Evolutionary conservation across 2,329 filamentous ascomycete species (phyloP), one percentile per base, ranked within the genome.

Genomic region (Xylaria sp.): DNA sequence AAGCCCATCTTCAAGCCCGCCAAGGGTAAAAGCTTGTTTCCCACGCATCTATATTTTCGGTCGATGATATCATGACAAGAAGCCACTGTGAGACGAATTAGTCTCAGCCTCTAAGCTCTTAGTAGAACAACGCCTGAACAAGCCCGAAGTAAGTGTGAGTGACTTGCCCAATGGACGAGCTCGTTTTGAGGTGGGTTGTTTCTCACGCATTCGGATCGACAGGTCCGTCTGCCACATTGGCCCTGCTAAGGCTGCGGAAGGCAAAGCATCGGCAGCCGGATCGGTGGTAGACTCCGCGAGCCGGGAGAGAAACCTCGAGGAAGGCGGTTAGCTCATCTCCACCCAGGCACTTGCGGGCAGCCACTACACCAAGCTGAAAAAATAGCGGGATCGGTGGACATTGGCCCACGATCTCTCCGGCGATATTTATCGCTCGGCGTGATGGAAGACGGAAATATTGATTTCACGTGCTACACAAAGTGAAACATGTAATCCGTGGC

Each of bases 31-130:
- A 42, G 44, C 21, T 43, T 44, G n/a, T 13, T 42, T 53, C 43
- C 39, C 20, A 41, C 29, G 40, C 39, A 48, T 43, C 39, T 39
- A 56, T 60, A 54, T 59, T 59, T 50, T 58, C 52, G 50, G 45
- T 56, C 56, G 49, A 54, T 59, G 55, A 59, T 61, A 58, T 59
- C 55, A 59, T 54, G 55, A 56, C 34, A 43, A 24, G 24, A 50
- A 56, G 29, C 29, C 18, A 53, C 44, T 42, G 26, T 50, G 43
- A 60, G 54, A 49, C 21, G 41, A 47, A 41, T 39, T 46, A 58
- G 52, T 56, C 52, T 38, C 51, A 11, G 24, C 52, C 54, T 50
- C n/a, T 51, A 49, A 58, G 48, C 52, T 44, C 54, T 45, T 26
- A 39, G 38, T 17, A 53, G 22, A 44, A 34, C 19, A 60, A 60